These are phyloP conservation scores for Talaromyces piceae DNA, from an alignment of 2,329 filamentous ascomycete genomes.

Conservation along the genomic window DNA sequence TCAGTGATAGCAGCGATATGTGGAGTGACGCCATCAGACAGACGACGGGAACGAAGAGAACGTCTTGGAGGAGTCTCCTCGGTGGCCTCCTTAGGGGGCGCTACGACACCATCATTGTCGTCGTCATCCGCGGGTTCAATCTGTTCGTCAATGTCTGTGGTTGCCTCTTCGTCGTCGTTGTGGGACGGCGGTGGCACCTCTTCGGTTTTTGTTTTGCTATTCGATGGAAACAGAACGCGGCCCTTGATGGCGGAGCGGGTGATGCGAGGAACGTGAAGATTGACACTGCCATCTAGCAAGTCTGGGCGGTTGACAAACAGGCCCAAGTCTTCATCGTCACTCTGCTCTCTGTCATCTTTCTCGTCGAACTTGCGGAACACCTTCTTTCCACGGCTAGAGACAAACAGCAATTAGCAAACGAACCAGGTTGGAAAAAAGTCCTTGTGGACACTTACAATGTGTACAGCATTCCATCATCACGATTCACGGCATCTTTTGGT, in stretches of 20 bases:
- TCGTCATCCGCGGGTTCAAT: constrained; percentile 14
- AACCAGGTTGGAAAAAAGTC: constrained; percentile 4
- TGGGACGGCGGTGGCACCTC: constrained; percentile 25
- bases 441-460: constrained; percentile 49
- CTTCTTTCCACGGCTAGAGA: constrained; percentile 53
- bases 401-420: constrained; percentile 19
- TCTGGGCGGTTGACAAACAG: constrained; percentile 34
- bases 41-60: constrained; percentile 26
- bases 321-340: constrained; percentile 31
- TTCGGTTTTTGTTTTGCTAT: constrained; percentile 34
- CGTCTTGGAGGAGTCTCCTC: constrained; percentile 14
- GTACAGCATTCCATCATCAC: constrained; percentile 53
- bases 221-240: constrained; percentile 50
- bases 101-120: constrained; percentile 14
- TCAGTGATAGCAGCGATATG: constrained; percentile 13
- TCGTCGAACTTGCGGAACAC: constrained; percentile 48
- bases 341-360: constrained; percentile 35
- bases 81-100: constrained; percentile 22
- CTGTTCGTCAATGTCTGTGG: constrained; percentile 48
- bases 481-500: constrained; percentile 45
- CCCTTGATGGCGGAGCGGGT: constrained; percentile 54
- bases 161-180: constrained; percentile 44
- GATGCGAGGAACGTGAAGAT: constrained; percentile 39
- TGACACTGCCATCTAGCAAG: constrained; percentile 24
- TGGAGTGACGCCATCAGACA: constrained; percentile 19